Percentiles rank a stretch among this genome's conserved stretches.
phyloP scores from a whole-genome alignment of 2,329 filamentous ascomycete species.

The Colletotrichum trifolii region DNA sequence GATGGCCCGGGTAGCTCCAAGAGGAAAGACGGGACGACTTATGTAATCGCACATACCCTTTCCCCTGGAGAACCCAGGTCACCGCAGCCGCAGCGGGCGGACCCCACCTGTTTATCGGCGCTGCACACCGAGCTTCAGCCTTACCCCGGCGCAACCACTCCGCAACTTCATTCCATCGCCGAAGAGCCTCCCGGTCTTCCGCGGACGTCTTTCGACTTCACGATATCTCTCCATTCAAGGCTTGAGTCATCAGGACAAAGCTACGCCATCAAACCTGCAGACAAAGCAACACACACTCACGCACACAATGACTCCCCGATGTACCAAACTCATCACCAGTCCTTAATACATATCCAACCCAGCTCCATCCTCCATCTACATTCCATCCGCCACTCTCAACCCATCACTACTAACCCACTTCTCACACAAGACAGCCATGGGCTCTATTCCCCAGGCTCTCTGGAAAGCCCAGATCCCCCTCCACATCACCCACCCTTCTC shows the following conservation, averaged over 20 bases:
- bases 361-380: background rate
- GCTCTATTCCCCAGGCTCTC: constrained; percentile 57
- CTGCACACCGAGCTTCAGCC: constrained; percentile 22
- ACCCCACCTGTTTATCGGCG: background rate
- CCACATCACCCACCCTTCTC: constrained; percentile 62
- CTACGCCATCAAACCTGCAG: too few species aligned
- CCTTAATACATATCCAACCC: too few species aligned
- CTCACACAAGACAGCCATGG: constrained; percentile 10
- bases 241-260: too few species aligned
- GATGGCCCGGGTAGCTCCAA: constrained; percentile 17
- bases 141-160: constrained; percentile 22
- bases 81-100: too few species aligned
- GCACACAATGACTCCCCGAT: too few species aligned
- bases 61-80: too few species aligned
- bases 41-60: constrained; percentile 2
- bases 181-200: background rate
- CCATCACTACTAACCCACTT: background rate
- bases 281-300: too few species aligned
- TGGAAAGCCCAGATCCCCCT: constrained; percentile 67
- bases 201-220: background rate
- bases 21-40: constrained; percentile 12
- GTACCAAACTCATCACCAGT: too few species aligned
- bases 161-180: constrained; percentile 9
- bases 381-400: background rate
- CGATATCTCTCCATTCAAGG: background rate